Base-by-base conservation (phyloP, 164 flowering plant genomes). In the Kalanchoe fedtschenkoi region DNA sequence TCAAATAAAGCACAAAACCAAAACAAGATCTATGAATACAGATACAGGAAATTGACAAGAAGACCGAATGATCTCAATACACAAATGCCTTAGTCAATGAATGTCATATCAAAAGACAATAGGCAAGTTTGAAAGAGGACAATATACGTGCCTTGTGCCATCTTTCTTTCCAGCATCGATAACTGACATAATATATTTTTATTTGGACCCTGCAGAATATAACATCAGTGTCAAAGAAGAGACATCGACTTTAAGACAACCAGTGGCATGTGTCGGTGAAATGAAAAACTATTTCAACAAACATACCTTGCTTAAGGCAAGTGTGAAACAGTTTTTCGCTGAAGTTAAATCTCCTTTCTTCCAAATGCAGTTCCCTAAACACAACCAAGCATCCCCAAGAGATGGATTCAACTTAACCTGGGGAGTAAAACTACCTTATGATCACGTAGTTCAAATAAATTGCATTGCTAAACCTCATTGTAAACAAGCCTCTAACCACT, bases 331-430 rank as follows among this genome's bases (percentile, higher is more conserved):
- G 53, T 91, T 87, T 72, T 80, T 89, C 11, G 98, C 93, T 15
- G 89, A 72, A 70, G 71, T 41, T 41, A 91, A 66, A 70, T 91
- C 98, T 56, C 91, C 96, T 66, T 87, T 91, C 83, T 89, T 91
- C 98, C 96, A 89, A 58, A 91, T 77, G 83, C 92, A 78, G 71
- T 83, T 80, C 19, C 98, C 96, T 62, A 91, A 80, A 70, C 88
- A 83, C 34, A 86, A 76, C 96, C 96, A 91, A 67, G 98, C 98
- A 87, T 91, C 98, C 69, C 76, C 79, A 75, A 86, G 83, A 47
- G 91, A 86, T 65, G 98, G 96, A 76, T 84, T 87, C 81, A 91
- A 74, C 81, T 91, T 91, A 72, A 89, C 96, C 98, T 91, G 83
- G 58, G 63, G 64, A 62, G 65, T 42, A 24, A 61, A 66, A 66